These are phyloP conservation scores for Hypoxylon sp. DNA, from an alignment of 2,329 filamentous ascomycete genomes.

Conservation along the genomic window DNA sequence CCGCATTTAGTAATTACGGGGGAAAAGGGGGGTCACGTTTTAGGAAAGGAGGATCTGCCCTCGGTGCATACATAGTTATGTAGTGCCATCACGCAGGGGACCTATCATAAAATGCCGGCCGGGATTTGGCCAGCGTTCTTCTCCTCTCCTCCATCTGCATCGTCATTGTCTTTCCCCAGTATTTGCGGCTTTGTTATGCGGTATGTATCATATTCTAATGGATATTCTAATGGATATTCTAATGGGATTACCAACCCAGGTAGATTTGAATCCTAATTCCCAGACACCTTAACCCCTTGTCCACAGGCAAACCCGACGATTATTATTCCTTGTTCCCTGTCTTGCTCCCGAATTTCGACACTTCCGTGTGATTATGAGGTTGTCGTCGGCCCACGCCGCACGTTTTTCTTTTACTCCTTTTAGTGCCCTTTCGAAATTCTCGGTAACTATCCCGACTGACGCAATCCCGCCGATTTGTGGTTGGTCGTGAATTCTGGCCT, in stretches of 20 bases:
- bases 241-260: constrained; percentile 9
- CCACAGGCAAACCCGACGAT: constrained; percentile 11
- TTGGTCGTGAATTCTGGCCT: constrained; percentile 19
- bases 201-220: neutral
- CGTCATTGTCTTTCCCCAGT: constrained; percentile 24
- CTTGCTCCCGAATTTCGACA: constrained; percentile 11
- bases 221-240: no score
- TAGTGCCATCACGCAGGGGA: constrained; percentile 28
- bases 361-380: constrained; percentile 34
- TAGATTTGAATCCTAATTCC: constrained; percentile 17
- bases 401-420: constrained; percentile 14
- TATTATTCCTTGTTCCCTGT: constrained; percentile 14
- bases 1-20: constrained; percentile 26
- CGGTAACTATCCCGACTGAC: constrained; percentile 36
- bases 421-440: constrained; percentile 13
- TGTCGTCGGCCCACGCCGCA: constrained; percentile 41
- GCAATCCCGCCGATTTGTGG: constrained; percentile 37
- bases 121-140: constrained; percentile 41
- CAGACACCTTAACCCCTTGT: neutral
- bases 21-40: constrained; percentile 33
- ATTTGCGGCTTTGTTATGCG: constrained; percentile 28
- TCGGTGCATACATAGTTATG: constrained; percentile 26
- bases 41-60: constrained; percentile 39
- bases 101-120: constrained; percentile 47
- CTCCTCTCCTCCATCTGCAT: constrained; percentile 8